Conservation (phyloP, 2,329 filamentous ascomycete genomes). For the Fusarium odoratissimum region DNA sequence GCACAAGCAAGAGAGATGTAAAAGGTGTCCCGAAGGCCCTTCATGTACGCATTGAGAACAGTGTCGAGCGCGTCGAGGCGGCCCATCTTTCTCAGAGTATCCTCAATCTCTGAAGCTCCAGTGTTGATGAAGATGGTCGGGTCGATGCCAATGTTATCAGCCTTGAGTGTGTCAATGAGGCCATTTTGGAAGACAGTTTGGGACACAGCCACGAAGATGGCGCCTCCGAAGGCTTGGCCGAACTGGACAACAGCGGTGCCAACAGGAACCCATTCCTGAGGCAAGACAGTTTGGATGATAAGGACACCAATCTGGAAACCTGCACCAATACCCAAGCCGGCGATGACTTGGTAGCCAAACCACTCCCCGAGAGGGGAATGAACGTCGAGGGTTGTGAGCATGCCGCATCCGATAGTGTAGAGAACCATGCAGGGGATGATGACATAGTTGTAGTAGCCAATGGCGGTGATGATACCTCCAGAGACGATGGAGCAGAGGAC, state of each 20-base stretch:
- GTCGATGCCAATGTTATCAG: constrained; percentile 58
- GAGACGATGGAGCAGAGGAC: constrained; percentile 60
- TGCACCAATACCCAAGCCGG: constrained; percentile 64
- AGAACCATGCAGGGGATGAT: constrained; percentile 57
- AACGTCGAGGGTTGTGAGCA: constrained; percentile 65
- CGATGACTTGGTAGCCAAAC: constrained; percentile 69
- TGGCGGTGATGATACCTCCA: constrained; percentile 55
- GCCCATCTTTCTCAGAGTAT: constrained; percentile 56
- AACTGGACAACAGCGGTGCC: constrained; percentile 67
- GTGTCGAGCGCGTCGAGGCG: constrained; percentile 55
- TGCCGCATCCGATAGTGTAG: constrained; percentile 61
- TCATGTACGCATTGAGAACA: constrained; percentile 62
- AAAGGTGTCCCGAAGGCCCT: constrained; percentile 61
- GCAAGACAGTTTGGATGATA: constrained; percentile 64
- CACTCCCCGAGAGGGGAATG: constrained; percentile 60
- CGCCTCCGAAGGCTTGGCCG: constrained; percentile 73
- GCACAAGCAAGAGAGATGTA: constrained; percentile 64
- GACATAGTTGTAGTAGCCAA: constrained; percentile 57
- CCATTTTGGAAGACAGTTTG: constrained; percentile 77
- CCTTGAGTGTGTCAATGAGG: constrained; percentile 63
- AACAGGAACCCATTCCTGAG: constrained; percentile 61
- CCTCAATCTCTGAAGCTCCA: constrained; percentile 62
- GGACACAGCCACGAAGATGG: constrained; percentile 72
- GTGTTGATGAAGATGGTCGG: constrained; percentile 62
- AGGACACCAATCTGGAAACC: constrained; percentile 62